phyloP scores from a whole-genome alignment of 805 yeast species.

The Pichia cabralensis region DNA sequence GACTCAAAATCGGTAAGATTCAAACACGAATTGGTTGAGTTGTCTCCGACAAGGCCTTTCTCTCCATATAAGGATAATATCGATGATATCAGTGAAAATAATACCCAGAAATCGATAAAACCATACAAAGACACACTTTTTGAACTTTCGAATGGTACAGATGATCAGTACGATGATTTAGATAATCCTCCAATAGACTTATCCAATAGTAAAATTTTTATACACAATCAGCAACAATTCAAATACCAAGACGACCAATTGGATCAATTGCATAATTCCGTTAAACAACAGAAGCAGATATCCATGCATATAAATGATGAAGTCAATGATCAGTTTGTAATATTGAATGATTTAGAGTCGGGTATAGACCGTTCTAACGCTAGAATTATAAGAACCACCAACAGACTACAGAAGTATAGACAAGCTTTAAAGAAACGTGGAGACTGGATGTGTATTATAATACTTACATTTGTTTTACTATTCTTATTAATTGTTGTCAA shows the following conservation, averaged over 20 bases:
- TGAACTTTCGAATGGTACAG: background rate
- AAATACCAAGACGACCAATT: constrained; percentile 37
- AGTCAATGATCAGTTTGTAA: constrained; percentile 36
- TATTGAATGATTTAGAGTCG: constrained; percentile 40
- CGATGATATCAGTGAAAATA: no score
- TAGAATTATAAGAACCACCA: constrained; percentile 32
- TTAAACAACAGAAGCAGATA: constrained; percentile 34
- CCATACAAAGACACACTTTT: constrained; percentile 1
- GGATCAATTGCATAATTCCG: constrained; percentile 31
- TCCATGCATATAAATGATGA: constrained; percentile 40
- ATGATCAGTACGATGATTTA: background rate
- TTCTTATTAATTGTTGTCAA: constrained; percentile 33
- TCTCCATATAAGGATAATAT: constrained; percentile 6
- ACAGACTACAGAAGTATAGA: constrained; percentile 30
- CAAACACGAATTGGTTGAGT: constrained; percentile 15
- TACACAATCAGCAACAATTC: constrained; percentile 36
- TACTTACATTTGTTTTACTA: constrained; percentile 33
- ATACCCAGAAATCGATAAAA: background rate
- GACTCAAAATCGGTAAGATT: constrained; percentile 17
- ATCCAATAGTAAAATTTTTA: constrained; percentile 24
- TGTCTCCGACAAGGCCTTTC: constrained; percentile 5
- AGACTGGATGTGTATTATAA: constrained; percentile 38
- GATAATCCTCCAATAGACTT: constrained; percentile 9
- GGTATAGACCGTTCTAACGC: constrained; percentile 34
- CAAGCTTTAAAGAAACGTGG: constrained; percentile 36